These are phyloP conservation scores for Curvularia hawaiiensis DNA, from an alignment of 2,329 filamentous ascomycete genomes.

Conservation along the genomic window DNA sequence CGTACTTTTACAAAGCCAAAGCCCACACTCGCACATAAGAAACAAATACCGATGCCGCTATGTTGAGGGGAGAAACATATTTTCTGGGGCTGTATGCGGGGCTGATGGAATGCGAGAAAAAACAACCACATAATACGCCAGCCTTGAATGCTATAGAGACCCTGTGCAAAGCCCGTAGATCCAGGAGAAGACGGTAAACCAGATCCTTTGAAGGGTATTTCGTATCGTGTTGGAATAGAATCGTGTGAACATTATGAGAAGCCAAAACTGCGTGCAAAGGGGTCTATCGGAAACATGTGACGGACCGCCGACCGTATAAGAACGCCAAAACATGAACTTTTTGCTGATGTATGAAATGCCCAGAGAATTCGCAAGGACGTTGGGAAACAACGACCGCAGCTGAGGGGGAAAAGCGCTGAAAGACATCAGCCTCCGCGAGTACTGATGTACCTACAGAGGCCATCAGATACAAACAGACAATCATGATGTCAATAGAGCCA, in stretches of 20 bases:
- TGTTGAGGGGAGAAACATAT: constrained; percentile 26
- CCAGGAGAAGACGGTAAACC: constrained; percentile 20
- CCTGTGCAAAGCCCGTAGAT: constrained; percentile 16
- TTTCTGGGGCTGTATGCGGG: constrained; percentile 14
- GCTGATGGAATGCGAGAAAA: constrained; percentile 29
- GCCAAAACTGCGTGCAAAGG: constrained; percentile 27
- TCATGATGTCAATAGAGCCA: constrained; percentile 55
- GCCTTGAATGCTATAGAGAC: constrained; percentile 33
- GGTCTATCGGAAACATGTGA: constrained; percentile 28
- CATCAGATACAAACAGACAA: constrained; percentile 7
- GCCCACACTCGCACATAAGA: constrained; percentile 14
- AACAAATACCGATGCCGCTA: constrained; percentile 35
- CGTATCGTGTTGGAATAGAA: constrained; percentile 25
- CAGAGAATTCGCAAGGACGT: constrained; percentile 21
- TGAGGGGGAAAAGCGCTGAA: neutral
- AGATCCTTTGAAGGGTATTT: constrained; percentile 32
- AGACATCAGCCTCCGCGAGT: neutral
- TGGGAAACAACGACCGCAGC: constrained; percentile 27
- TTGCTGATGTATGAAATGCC: constrained; percentile 35
- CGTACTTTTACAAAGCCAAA: constrained; percentile 31
- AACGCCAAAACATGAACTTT: constrained; percentile 42
- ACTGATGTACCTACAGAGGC: neutral
- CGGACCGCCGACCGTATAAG: constrained; percentile 31
- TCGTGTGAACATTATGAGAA: constrained; percentile 33
- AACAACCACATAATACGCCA: constrained; percentile 36